Conservation (phyloP, 345 rosid species). For the Murraya koenigii region DNA sequence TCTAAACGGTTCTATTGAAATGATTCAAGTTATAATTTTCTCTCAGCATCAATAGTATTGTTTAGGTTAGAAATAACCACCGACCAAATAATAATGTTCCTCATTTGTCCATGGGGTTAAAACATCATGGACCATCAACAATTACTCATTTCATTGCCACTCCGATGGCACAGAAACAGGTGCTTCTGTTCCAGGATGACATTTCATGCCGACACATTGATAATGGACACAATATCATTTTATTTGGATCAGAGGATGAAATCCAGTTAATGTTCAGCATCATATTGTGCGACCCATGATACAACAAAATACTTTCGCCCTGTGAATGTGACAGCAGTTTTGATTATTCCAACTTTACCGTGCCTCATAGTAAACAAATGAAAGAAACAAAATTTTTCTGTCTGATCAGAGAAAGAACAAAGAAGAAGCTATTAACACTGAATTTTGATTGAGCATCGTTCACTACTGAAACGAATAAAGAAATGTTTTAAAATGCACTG, state of each 20-base stretch:
- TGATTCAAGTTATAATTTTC: constrained; percentile 12
- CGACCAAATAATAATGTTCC: constrained; percentile 13
- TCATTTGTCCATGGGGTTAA: background rate
- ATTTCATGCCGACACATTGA: background rate
- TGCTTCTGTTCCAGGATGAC: background rate
- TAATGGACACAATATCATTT: background rate
- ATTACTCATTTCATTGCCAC: background rate
- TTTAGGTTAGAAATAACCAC: constrained; percentile 12
- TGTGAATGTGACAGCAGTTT: background rate
- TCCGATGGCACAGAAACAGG: background rate
- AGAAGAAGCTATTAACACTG: background rate
- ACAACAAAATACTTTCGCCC: background rate
- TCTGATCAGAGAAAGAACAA: background rate
- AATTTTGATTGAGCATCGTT: background rate
- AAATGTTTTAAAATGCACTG: background rate
- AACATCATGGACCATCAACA: background rate
- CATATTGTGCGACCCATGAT: background rate
- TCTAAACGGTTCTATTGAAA: background rate
- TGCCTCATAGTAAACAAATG: no score
- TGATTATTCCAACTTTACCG: no score
- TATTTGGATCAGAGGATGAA: no score
- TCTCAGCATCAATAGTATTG: constrained; percentile 3
- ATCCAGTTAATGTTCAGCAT: no score
- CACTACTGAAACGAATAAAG: background rate
- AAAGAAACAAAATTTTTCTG: background rate